Conservation (phyloP, 257 asterid genomes). For the Osmanthus fragrans region DNA sequence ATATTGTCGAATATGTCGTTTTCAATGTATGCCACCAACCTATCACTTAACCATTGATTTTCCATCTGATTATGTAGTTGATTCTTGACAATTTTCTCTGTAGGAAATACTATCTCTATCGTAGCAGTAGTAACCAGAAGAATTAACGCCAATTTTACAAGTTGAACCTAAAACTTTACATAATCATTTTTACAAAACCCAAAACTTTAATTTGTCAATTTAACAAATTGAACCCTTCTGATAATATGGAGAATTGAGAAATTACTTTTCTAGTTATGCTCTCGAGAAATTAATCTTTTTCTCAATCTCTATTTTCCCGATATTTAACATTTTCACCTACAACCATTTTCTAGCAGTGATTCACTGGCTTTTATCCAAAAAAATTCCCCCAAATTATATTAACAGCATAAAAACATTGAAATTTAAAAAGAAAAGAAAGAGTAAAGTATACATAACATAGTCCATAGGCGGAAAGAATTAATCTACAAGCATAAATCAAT, state of each 20-base stretch:
- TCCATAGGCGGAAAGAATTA: not conserved
- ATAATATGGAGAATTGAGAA: slow-evolving; percentile 8
- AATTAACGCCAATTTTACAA: too few relatives aligned
- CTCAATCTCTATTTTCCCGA: slow-evolving; percentile 66
- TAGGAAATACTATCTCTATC: too few relatives aligned
- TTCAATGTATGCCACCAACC: too few relatives aligned
- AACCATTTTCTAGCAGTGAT: slow-evolving; percentile 35
- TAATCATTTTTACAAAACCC: not conserved
- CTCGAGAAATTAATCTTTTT: slow-evolving; percentile 84
- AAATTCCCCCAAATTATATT: not conserved
- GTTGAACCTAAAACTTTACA: too few relatives aligned
- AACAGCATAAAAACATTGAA: slow-evolving; percentile 5
- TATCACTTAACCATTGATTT: too few relatives aligned
- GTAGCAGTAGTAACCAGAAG: too few relatives aligned
- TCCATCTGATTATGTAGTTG: too few relatives aligned
- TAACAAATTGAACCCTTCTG: not conserved
- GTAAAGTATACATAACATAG: not conserved
- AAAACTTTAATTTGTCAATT: not conserved
- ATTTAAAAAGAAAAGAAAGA: not conserved
- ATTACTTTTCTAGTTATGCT: slow-evolving; percentile 80
- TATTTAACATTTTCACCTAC: slow-evolving; percentile 72
- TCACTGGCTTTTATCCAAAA: slow-evolving; percentile 30
- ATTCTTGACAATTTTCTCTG: too few relatives aligned
- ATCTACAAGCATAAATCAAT: not conserved
- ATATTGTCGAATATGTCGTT: too few relatives aligned